Percentiles rank a stretch among this genome's conserved stretches.
phyloP scores from a whole-genome alignment of 75 land plant species.

The Ceratopteris richardii region DNA sequence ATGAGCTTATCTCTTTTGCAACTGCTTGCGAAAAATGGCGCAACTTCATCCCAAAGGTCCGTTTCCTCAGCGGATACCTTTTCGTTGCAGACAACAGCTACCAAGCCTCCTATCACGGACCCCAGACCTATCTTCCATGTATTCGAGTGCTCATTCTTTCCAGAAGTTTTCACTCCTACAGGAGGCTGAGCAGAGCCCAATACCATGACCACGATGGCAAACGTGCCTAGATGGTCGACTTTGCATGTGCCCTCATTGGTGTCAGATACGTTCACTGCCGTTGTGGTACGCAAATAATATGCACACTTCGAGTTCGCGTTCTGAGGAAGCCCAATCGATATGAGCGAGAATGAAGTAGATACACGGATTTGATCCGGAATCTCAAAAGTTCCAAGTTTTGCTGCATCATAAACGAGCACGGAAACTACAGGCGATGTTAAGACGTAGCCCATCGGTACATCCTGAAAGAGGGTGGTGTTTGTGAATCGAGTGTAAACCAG shows the following conservation, averaged over 20 bases:
- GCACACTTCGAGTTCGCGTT: conserved; percentile 42
- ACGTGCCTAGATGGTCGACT: conserved; percentile 51
- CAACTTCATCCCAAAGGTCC: no score
- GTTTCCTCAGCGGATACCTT: no score
- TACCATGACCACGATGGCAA: conserved; percentile 42
- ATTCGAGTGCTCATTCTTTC: conserved; percentile 8
- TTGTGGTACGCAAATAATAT: conserved; percentile 26
- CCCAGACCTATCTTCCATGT: conserved; percentile 43
- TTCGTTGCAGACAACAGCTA: no score
- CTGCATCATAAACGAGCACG: conserved; percentile 50
- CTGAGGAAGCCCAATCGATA: conserved; percentile 28
- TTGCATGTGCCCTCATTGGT: conserved; percentile 37
- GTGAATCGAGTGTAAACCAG: conserved; percentile 73
- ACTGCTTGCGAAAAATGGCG: no score
- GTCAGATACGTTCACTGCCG: neutral
- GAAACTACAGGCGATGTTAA: conserved; percentile 54
- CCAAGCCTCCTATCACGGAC: conserved; percentile 26
- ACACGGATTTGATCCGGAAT: conserved; percentile 19
- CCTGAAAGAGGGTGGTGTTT: conserved; percentile 40
- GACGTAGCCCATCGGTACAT: conserved; percentile 30
- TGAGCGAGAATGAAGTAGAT: conserved; percentile 25
- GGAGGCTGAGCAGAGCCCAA: conserved; percentile 24
- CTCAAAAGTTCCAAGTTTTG: conserved; percentile 37
- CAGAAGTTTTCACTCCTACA: conserved; percentile 7
- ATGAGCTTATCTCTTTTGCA: no score